Conservation (phyloP, 2,329 filamentous ascomycete species). For the Cercospora sp. region DNA sequence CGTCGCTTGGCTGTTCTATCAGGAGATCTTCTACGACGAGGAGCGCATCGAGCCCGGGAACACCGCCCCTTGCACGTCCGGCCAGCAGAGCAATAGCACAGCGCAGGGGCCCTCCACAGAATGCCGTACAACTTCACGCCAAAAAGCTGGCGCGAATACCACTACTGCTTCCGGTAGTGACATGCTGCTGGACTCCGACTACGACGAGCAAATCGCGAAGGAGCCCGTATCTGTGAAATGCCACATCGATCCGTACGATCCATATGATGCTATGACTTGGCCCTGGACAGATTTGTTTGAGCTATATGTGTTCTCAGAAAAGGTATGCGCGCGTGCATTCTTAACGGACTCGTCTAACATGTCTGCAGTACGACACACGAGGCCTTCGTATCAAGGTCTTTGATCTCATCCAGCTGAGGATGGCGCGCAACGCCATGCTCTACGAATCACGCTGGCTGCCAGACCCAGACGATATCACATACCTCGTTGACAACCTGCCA, state of each 20-base stretch:
- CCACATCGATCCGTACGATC: neutral
- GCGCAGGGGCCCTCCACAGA: neutral
- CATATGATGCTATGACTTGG: constrained; percentile 16
- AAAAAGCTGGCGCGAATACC: neutral
- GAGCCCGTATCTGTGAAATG: neutral
- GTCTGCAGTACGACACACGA: constrained; percentile 13
- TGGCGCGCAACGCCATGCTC: neutral
- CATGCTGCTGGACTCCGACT: neutral
- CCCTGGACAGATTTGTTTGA: constrained; percentile 14
- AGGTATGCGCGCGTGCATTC: neutral
- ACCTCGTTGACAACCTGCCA: constrained; percentile 5
- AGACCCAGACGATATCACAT: constrained; percentile 1
- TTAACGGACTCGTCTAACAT: neutral
- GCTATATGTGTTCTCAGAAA: constrained; percentile 22
- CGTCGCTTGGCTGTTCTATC: constrained; percentile 20
- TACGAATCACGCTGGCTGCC: neutral
- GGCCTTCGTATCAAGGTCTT: constrained; percentile 13
- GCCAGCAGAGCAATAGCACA: neutral
- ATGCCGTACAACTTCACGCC: neutral
- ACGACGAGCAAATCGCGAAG: neutral
- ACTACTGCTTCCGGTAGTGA: neutral
- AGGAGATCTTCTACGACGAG: constrained; percentile 8
- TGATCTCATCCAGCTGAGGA: constrained; percentile 19
- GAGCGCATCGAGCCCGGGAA: neutral
- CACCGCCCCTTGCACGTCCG: neutral